Conservation (phyloP, 2,329 filamentous ascomycete genomes). For the Neurospora sp. region DNA sequence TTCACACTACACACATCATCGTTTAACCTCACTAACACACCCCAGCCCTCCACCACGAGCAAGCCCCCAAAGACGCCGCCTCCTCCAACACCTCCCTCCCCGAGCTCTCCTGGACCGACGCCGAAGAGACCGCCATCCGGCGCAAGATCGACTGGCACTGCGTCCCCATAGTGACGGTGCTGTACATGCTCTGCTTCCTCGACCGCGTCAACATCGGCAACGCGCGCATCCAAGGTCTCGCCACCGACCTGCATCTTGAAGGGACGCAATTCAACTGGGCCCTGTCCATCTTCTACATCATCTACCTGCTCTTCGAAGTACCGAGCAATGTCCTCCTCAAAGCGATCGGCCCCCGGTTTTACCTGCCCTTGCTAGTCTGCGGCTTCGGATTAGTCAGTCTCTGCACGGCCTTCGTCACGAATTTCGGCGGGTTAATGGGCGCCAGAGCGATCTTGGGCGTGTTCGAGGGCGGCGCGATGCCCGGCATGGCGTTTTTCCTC, state of each 20-base stretch:
- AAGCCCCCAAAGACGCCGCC: slow-evolving; percentile 11
- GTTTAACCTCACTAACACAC: background rate
- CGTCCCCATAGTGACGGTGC: slow-evolving; percentile 40
- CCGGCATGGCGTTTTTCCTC: slow-evolving; percentile 47
- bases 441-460: slow-evolving; percentile 41
- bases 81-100: slow-evolving; percentile 10
- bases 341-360: slow-evolving; percentile 40
- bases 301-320: slow-evolving; percentile 46
- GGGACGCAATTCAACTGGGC: slow-evolving; percentile 41
- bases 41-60: slow-evolving; percentile 5
- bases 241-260: slow-evolving; percentile 34
- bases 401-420: slow-evolving; percentile 42
- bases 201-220: slow-evolving; percentile 38
- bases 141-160: slow-evolving; percentile 43
- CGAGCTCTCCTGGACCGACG: slow-evolving; percentile 37
- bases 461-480: slow-evolving; percentile 49
- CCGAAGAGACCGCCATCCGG: slow-evolving; percentile 38
- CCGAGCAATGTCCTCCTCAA: slow-evolving; percentile 48
- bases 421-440: slow-evolving; percentile 35
- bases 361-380: slow-evolving; percentile 42
- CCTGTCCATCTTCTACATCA: slow-evolving; percentile 48
- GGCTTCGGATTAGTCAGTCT: slow-evolving; percentile 47
- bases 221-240: slow-evolving; percentile 45
- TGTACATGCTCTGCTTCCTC: slow-evolving; percentile 37
- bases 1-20: background rate